A percentile compares a stretch with the other conserved stretches of the same genome.
Evolutionary conservation across 805 yeast species (phyloP).

Genomic region (Diddensiella caesifluorescens): DNA sequence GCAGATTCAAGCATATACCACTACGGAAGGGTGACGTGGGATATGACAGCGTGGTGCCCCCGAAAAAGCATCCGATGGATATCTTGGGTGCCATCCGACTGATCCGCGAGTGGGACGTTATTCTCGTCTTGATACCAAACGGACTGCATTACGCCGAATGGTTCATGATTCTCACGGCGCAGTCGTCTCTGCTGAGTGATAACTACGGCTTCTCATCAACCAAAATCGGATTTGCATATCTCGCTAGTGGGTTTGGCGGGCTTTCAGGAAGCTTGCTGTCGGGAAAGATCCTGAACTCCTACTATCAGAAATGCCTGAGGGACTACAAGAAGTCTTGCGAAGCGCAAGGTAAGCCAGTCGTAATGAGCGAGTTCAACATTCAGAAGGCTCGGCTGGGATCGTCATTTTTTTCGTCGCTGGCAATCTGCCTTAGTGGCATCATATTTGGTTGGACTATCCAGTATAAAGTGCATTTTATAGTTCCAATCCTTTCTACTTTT

Average conservation of each 20-base stretch:
- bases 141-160: slow-evolving; percentile 64
- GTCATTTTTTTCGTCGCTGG: slow-evolving; percentile 38
- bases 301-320: slow-evolving; percentile 36
- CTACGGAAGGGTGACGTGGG: slow-evolving; percentile 16
- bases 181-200: slow-evolving; percentile 41
- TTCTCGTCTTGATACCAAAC: slow-evolving; percentile 48
- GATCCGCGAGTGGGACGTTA: slow-evolving; percentile 32
- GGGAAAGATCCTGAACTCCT: slow-evolving; percentile 53
- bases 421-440: slow-evolving; percentile 40
- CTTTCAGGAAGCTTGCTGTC: slow-evolving; percentile 52
- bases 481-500: slow-evolving; percentile 54
- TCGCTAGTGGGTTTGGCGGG: slow-evolving; percentile 70
- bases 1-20: slow-evolving; percentile 24
- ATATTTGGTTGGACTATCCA: slow-evolving; percentile 73
- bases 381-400: slow-evolving; percentile 51
- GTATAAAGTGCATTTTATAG: slow-evolving; percentile 42
- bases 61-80: slow-evolving; percentile 9
- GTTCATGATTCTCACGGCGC: slow-evolving; percentile 62
- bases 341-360: slow-evolving; percentile 25
- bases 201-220: slow-evolving; percentile 48
- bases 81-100: slow-evolving; percentile 9
- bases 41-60: slow-evolving; percentile 10
- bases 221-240: slow-evolving; percentile 63
- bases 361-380: slow-evolving; percentile 46
- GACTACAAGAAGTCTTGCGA: slow-evolving; percentile 12